These are phyloP conservation scores for Magnaporthiopsis rhizophila DNA, from an alignment of 2,329 filamentous ascomycete species.

Conservation along the genomic window DNA sequence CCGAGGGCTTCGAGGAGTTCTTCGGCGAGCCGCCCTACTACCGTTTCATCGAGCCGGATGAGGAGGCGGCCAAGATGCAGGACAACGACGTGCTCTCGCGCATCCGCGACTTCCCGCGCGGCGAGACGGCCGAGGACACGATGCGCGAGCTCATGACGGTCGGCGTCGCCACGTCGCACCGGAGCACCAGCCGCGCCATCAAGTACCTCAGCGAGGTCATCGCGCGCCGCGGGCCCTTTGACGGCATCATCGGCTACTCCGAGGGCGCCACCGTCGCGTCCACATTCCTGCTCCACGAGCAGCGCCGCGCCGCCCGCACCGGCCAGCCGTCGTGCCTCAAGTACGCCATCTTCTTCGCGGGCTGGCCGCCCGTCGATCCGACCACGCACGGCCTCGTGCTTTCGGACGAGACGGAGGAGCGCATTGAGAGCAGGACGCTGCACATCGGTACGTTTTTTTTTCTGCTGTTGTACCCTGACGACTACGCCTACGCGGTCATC, in stretches of 20 bases:
- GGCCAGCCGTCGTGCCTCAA: slow-evolving; percentile 31
- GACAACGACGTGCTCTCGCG: slow-evolving; percentile 39
- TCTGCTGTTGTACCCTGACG: neutral
- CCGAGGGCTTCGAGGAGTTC: slow-evolving; percentile 46
- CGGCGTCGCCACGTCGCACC: slow-evolving; percentile 21
- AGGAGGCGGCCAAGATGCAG: slow-evolving; percentile 32
- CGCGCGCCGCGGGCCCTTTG: slow-evolving; percentile 36
- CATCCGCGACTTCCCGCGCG: slow-evolving; percentile 46
- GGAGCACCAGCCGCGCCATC: slow-evolving; percentile 32
- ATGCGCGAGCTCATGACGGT: slow-evolving; percentile 39
- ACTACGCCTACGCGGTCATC: slow-evolving; percentile 2
- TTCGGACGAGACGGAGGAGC: slow-evolving; percentile 37
- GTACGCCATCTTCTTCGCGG: slow-evolving; percentile 43
- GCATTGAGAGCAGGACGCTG: slow-evolving; percentile 44
- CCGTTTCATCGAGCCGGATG: slow-evolving; percentile 44
- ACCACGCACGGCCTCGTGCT: slow-evolving; percentile 35
- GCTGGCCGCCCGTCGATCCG: slow-evolving; percentile 44
- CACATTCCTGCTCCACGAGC: slow-evolving; percentile 43
- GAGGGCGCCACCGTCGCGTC: slow-evolving; percentile 51
- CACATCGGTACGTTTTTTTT: slow-evolving; percentile 35
- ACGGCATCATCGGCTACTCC: slow-evolving; percentile 52
- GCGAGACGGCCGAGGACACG: slow-evolving; percentile 45
- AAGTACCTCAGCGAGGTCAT: slow-evolving; percentile 36
- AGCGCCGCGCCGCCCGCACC: slow-evolving; percentile 26
- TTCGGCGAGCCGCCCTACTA: slow-evolving; percentile 48